These are phyloP conservation scores for Stenocarpella maydis DNA, from an alignment of 2,329 filamentous ascomycete genomes.

Conservation along the genomic window DNA sequence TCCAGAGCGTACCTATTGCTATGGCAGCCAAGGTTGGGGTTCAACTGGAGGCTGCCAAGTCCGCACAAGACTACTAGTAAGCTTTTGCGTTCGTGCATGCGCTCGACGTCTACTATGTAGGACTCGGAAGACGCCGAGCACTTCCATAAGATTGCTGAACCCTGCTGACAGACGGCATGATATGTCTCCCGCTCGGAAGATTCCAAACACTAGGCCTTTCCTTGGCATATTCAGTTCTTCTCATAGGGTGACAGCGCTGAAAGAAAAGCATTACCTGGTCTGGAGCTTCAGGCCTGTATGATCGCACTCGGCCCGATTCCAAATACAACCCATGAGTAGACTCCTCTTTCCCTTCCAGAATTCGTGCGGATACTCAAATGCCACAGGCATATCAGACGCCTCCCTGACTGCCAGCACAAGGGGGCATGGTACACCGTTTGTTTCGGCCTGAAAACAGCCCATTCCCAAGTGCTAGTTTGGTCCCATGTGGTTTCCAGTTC, in stretches of 20 bases:
- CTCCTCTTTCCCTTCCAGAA: not conserved
- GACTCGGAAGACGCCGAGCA: not conserved
- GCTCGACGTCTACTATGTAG: not conserved
- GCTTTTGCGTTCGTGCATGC: conserved; percentile 1
- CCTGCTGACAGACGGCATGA: not conserved
- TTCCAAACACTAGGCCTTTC: not conserved
- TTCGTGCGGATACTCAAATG: not conserved
- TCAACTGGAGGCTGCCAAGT: not conserved
- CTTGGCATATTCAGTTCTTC: not conserved
- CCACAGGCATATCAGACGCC: not conserved
- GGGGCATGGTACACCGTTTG: not conserved
- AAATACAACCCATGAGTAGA: not conserved
- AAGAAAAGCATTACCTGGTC: not conserved
- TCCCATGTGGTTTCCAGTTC: not conserved
- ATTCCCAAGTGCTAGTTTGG: not conserved
- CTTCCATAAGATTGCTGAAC: not conserved
- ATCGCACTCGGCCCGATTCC: not conserved
- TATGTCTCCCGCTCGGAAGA: conserved; percentile 5
- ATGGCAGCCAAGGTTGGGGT: not conserved
- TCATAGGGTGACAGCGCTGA: not conserved
- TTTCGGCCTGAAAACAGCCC: not conserved
- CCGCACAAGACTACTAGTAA: not conserved
- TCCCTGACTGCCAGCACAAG: not conserved
- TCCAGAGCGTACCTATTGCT: too few species aligned
- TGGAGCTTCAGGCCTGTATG: not conserved